These are phyloP conservation scores for Vigna radiata DNA, from an alignment of 306 rosid species.

Conservation along the genomic window DNA sequence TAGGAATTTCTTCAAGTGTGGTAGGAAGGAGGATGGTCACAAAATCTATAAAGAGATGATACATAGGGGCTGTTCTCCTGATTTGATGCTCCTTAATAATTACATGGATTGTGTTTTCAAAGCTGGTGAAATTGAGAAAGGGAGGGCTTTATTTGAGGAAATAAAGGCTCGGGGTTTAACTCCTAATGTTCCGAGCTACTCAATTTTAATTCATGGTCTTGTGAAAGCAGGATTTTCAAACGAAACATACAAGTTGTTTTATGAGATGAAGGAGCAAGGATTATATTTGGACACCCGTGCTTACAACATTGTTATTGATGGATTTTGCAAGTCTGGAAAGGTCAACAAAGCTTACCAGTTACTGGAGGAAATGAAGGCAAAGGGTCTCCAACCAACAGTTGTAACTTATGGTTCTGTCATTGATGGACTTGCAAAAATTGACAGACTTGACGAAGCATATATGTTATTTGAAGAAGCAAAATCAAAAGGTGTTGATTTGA, in stretches of 20 bases:
- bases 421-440: conserved; percentile 93
- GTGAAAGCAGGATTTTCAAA: conserved; percentile 86
- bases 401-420: conserved; percentile 92
- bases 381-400: conserved; percentile 81
- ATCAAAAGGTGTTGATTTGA: conserved; percentile 73
- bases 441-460: conserved; percentile 95
- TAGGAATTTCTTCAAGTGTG: conserved; percentile 82
- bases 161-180: conserved; percentile 70
- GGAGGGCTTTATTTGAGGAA: conserved; percentile 82
- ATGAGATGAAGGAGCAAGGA: conserved; percentile 90
- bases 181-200: conserved; percentile 83
- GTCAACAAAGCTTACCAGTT: conserved; percentile 92
- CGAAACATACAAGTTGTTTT: conserved; percentile 75
- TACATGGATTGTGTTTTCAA: conserved; percentile 95
- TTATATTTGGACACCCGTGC: conserved; percentile 80
- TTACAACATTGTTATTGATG: conserved; percentile 82
- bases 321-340: conserved; percentile 90
- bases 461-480: conserved; percentile 97
- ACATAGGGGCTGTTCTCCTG: conserved; percentile 74
- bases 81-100: conserved; percentile 81
- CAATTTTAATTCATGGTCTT: conserved; percentile 88
- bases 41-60: conserved; percentile 93
- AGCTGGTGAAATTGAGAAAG: conserved; percentile 84
- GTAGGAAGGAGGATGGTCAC: conserved; percentile 95
- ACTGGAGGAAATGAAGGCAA: conserved; percentile 88